Evolutionary conservation across 179 eudicot genomes (phyloP), one percentile per base, ranked within the genome.

Genomic region (Silene coronaria): DNA sequence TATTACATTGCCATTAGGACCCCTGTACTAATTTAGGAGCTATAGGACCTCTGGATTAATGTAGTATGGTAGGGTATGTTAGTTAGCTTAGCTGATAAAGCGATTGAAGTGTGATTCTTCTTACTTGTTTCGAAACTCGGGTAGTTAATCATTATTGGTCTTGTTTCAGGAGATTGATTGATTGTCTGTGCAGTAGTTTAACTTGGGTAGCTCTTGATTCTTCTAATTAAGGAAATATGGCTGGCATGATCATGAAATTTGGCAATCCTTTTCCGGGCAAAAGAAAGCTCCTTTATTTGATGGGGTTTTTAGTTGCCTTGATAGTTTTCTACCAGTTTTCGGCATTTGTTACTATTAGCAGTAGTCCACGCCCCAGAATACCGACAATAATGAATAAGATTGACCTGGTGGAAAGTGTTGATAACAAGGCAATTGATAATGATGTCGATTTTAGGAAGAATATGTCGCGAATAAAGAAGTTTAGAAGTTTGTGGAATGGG

Each of bases 251-350:
- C 57, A 14, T 51, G 57, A 14, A 51, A 51, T 14, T 16, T 51
- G 57, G 57, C 4, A 46, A 7, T 11, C 28, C 27, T 67, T 24
- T 12, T 55, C 34, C 67, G 36, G 57, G 74, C 7, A 67, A 82
- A 76, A 67, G 67, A 76, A 55, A 36, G 63, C 77, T 82, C 19
- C 64, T 84, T 21, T 72, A 70, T 65, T 22, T 82, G 61, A 32
- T 82, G 58, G 87, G 80, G 30, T 60, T 77, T 76, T 42, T 74
- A 2, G 83, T 70, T 63, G 64, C 74, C 46, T 9, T 80, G 69
- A 42, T 82, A 32, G 67, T 82, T 77, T 26, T 87, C 14, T 65
- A 36, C 67, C 91, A 82, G 78, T 79, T 84, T 16, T 75, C 64
- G 60, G 79, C 16, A 61, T 67, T 61, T 45, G 48, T 46, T 26